Percentiles rank a stretch among this genome's conserved stretches.
Evolutionary conservation across 1,139 yeast species (phyloP).

Genomic region (Magnusiomyces suaveolens): DNA sequence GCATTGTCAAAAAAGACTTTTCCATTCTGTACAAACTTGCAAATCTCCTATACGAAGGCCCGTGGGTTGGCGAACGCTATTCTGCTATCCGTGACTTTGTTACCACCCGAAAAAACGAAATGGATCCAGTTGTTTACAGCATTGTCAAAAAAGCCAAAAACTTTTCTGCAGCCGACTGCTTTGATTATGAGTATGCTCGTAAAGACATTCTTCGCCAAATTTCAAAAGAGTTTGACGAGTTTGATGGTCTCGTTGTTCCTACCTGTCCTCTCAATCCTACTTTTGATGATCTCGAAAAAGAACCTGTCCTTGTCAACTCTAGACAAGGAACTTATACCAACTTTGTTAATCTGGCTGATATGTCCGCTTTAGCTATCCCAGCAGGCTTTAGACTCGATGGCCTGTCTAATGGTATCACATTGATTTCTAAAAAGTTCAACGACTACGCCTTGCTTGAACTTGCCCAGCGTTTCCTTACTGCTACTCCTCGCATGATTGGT

Average conservation of each 20-base stretch:
- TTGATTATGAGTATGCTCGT: constrained; percentile 75
- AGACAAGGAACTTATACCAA: constrained; percentile 94
- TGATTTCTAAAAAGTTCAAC: constrained; percentile 69
- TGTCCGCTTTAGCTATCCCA: constrained; percentile 87
- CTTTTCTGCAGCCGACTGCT: constrained; percentile 72
- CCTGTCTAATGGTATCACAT: constrained; percentile 80
- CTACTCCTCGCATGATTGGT: constrained; percentile 45
- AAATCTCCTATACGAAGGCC: constrained; percentile 85
- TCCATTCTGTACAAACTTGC: constrained; percentile 71
- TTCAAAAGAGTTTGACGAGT: constrained; percentile 42
- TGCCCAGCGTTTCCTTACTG: constrained; percentile 59
- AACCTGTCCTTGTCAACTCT: constrained; percentile 79
- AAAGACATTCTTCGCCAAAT: constrained; percentile 63
- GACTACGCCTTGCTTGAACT: constrained; percentile 82
- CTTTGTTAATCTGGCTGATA: constrained; percentile 87
- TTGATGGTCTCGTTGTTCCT: constrained; percentile 78
- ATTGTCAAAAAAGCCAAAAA: constrained; percentile 72
- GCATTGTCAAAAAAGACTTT: constrained; percentile 56
- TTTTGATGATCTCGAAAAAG: constrained; percentile 55
- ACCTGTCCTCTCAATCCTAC: constrained; percentile 91
- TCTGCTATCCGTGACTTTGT: constrained; percentile 71
- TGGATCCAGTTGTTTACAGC: constrained; percentile 75
- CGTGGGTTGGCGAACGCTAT: constrained; percentile 97
- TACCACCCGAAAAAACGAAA: constrained; percentile 51
- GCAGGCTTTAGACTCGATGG: constrained; percentile 80